A percentile compares a stretch with the other conserved stretches of the same genome.
Evolutionary conservation across 73 alveolate species (phyloP).

Genomic region (Blepharisma stoltei): DNA sequence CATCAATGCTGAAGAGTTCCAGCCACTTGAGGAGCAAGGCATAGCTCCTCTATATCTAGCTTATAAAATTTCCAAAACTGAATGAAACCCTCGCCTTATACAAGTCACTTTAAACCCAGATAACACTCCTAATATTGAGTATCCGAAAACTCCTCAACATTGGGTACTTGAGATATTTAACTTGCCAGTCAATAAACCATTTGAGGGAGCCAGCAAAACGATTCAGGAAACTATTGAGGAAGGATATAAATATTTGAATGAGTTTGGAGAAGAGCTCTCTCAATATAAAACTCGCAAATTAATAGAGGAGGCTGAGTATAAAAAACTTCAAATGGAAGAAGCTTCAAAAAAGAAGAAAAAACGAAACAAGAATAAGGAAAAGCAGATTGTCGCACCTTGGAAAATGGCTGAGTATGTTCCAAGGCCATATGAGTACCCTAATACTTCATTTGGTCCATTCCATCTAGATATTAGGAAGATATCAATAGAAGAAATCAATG

Average conservation of each 20-base stretch:
- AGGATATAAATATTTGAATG: not conserved
- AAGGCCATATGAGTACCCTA: not conserved
- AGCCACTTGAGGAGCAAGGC: not conserved
- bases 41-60: slow-evolving; percentile 15
- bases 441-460: slow-evolving; percentile 11
- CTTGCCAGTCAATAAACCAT: slow-evolving; percentile 6
- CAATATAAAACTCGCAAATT: not conserved
- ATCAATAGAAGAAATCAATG: not conserved
- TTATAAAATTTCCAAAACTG: not conserved
- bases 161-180: slow-evolving; percentile 14
- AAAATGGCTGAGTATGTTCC: slow-evolving; percentile 27
- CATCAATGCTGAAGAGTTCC: slow-evolving; percentile 11
- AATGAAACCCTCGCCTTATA: not conserved
- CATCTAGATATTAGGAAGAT: not conserved
- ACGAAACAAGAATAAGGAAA: not conserved
- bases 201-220: not conserved
- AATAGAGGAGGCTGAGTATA: slow-evolving; percentile 10
- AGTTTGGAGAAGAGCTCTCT: not conserved
- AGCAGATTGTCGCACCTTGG: slow-evolving; percentile 15
- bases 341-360: slow-evolving; percentile 15
- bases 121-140: not conserved
- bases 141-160: not conserved
- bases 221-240: not conserved
- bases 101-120: not conserved
- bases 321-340: slow-evolving; percentile 21